Evolutionary conservation across 192 early-diverging fungal genomes (phyloP), one percentile per base, ranked within the genome.

Genomic region (Entrophospora sp.): DNA sequence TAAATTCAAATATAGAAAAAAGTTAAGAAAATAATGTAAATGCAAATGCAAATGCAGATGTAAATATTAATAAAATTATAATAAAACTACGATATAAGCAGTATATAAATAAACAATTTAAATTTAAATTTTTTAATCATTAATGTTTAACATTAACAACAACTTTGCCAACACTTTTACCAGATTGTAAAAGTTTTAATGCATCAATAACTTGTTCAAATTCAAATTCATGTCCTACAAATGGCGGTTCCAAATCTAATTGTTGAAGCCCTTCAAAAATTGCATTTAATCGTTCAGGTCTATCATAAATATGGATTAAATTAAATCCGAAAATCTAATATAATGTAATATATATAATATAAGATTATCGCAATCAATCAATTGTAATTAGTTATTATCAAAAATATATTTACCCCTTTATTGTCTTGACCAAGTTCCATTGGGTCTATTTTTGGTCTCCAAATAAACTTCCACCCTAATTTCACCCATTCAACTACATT

Each of bases 141-240:
- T 22, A 46, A 46, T n/a, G 10, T 12, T 46, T 46, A 5, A 60
- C 58, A 42, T 18, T 42, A 28, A 60, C 36, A 16, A 66, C 24
- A 22, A 58, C 34, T 37, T 66, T 66, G 36, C 64, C 64, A 36
- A 66, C 64, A 66, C 28, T 66, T 5, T 66, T 66, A 25, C 64
- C 64, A 16, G 53, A 66, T 44, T 66, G 51, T 14, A 66, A n/a
- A n/a, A 58, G 36, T 7, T 27, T 52, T 22, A 66, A 20, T 30
- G 64, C 64, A 20, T 66, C 64, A 9, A 44, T 6, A 42, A 38
- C 14, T 20, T 56, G 18, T 9, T 66, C 64, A 32, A 66, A 66
- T 43, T 37, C 35, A 53, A 56, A 66, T 44, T 38, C 55, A 56
- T 66, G 51, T 14, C 51, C 53, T 16, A 58, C 34, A 2, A 24